Base-by-base conservation (phyloP, 163 green algal genomes). In the Volvox carteri region DNA sequence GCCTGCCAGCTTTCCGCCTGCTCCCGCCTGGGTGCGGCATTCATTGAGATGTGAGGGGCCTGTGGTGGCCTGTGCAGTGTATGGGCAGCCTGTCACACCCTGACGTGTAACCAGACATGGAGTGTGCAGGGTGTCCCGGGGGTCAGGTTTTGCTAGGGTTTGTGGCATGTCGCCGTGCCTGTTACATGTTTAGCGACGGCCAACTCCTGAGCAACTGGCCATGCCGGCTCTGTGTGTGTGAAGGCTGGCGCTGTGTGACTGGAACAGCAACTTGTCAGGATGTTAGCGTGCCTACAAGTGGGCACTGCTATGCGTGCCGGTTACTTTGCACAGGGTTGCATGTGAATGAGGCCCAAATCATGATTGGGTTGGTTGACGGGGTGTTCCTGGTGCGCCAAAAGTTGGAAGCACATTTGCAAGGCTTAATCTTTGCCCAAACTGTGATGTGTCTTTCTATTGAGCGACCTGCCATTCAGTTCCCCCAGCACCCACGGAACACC, bases 181-280 rank as follows among this genome's bases (percentile, higher is more conserved):
- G 68, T 77, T 77, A 48, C 68, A 4, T 77, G 68, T 77, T 52
- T 77, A 77, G 68, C 68, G 68, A 77, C 37, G 68, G 68, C 68
- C 68, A 77, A 77, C 68, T 77, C 68, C 68, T 77, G 68, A 77
- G 68, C 68, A 77, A 77, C 68, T 77, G 68, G 68, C 68, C 68
- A 77, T 77, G 68, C 68, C 68, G 37, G 68, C 68, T 77, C 68
- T 77, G 68, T 37, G 68, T 77, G 68, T 77, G 68, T 50, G 68
- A 77, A 77, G 33, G 33, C 68, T 77, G 23, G 68, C 68, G 68
- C 68, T 52, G 68, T 52, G 68, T 77, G 68, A 77, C 58, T 70
- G 58, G 58, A 70, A 70, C 58, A 19, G 58, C 58, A 70, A 70
- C 58, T 70, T 70, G 58, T 70, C 58, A 70, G 58, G 58, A 70